Evolutionary conservation across 208 protist genomes (phyloP), one percentile per base, ranked within the genome.

Genomic region (Trypanosoma congolense): DNA sequence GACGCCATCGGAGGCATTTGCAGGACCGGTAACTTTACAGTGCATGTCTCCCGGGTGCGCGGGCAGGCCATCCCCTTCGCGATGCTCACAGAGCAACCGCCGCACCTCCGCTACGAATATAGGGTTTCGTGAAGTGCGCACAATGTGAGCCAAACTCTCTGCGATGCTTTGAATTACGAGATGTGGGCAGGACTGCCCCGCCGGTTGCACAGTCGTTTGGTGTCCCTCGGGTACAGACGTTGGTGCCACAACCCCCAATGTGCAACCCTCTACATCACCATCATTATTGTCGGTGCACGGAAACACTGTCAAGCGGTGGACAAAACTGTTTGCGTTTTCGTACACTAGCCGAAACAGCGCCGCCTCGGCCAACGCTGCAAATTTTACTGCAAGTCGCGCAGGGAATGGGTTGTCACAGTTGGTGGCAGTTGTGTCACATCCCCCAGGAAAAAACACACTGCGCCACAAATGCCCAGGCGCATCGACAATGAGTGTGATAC

Each of bases 21-120:
- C 31, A 8, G 14, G 14, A 41, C 4, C 6, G 8, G 3, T 12
- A 0, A 22, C 28, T 18, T 18, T 8, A 41, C 10, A 12, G 6
- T 35, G 3, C 1, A 21, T 14, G 4, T 21, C 33, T 12, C 6
- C 12, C 33, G 12, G 9, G 12, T 38, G 33, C 12, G 33, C 6
- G 6, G 30, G n/a, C 10, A 16, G 14, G 9, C 9, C 21, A 40
- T 21, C 57, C 28, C 48, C 31, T 40, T 16, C 29, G 38, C 49
- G 35, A 8, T 26, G 41, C 18, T 33, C 49, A 9, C 69, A 73
- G 12, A 92, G 61, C n/a, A 87, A 46, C 10, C 74, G 70, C 61
- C 75, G 71, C 25, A 80, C 84, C 19, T 85, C 80, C 0, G 28
- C 52, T 22, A 75, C 64, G 54, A 92, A 92, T 9, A 52, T 61